Base-by-base conservation (phyloP, 2,329 filamentous ascomycete species). In the Fusarium pseudonygamai region DNA sequence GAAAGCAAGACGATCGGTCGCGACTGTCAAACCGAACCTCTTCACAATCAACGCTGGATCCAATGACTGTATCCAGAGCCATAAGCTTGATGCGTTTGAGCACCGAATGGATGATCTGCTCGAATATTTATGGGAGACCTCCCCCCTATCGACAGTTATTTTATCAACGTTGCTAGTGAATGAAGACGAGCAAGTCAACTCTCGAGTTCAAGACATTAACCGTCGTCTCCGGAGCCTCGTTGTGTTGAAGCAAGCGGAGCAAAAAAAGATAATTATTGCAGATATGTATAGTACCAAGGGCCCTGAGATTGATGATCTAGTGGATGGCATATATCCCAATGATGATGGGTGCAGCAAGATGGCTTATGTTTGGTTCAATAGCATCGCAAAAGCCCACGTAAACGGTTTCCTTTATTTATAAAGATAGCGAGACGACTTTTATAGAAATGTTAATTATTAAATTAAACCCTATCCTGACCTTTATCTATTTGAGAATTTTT, bases 381-480 rank as follows among this genome's bases (percentile, higher is more conserved):
- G n/a, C 9, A 24, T 34, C 7, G 6, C 11, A 24, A 15, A 50
- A 6, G 30, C 30, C 12, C 16, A 3, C 2, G 22, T 8, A 4
- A 34, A 14, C 16, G n/a, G 4, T 7, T 34, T 50, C 22, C 8
- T 49, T 13, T 1, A 5, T 2, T 2, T 1, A 16, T 16, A 5
- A 30, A 6, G 12, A 11, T 14, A 16, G 14, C 14, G 3, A 3
- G 7, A 8, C 11, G 7, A 11, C 5, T 14, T 24, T 14, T 2
- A 20, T 20, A 0, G 5, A 3, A 3, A 8, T 9, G 2, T 18
- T 12, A 7, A 26, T 13, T 26, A 9, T 20, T 1, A 12, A 20
- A 12, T 24, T 6, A 6, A 12, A 13, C 16, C 2, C 12, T 2
- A 1, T 26, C 16, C 16, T 13, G 5, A 12, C 4, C 40, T 24